Percentiles rank a stretch among this genome's conserved stretches.
These are phyloP conservation scores for Garcia nutans DNA, from an alignment of 345 rosid species.

Conservation along the genomic window DNA sequence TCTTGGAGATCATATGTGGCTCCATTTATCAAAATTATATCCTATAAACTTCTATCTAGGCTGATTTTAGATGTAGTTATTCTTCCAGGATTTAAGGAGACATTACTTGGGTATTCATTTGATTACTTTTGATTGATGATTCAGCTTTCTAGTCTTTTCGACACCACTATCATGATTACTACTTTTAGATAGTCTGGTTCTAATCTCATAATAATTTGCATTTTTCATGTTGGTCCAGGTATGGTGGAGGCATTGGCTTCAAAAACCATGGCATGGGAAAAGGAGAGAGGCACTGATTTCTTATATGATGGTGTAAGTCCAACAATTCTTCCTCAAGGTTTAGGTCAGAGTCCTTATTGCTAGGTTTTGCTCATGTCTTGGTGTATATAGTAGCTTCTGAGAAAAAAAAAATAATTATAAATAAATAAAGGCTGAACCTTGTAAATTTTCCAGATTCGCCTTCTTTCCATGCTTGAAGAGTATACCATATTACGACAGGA, in stretches of 20 bases:
- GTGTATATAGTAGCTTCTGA: background rate
- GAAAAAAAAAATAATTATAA: background rate
- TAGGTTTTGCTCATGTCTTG: background rate
- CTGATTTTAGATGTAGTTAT: background rate
- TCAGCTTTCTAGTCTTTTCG: background rate
- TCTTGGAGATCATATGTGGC: background rate
- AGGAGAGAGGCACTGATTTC: slow-evolving; percentile 73
- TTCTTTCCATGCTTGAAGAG: slow-evolving; percentile 92
- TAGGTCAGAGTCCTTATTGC: background rate
- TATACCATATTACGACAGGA: slow-evolving; percentile 71
- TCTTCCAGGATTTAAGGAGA: background rate
- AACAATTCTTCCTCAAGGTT: background rate
- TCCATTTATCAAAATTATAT: no score
- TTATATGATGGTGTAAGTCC: slow-evolving; percentile 86
- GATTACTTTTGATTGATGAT: background rate
- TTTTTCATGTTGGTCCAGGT: slow-evolving; percentile 38
- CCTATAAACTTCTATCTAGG: background rate
- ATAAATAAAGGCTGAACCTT: slow-evolving; percentile 1
- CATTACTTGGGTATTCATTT: background rate
- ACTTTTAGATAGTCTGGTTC: background rate
- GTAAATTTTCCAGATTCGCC: slow-evolving; percentile 50
- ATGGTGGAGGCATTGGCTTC: slow-evolving; percentile 88
- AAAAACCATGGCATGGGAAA: slow-evolving; percentile 86
- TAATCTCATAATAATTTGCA: slow-evolving; percentile 1
- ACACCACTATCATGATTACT: background rate